phyloP scores from a whole-genome alignment of 1,284 basidiomycete species.

The Trichosporon asahii region DNA sequence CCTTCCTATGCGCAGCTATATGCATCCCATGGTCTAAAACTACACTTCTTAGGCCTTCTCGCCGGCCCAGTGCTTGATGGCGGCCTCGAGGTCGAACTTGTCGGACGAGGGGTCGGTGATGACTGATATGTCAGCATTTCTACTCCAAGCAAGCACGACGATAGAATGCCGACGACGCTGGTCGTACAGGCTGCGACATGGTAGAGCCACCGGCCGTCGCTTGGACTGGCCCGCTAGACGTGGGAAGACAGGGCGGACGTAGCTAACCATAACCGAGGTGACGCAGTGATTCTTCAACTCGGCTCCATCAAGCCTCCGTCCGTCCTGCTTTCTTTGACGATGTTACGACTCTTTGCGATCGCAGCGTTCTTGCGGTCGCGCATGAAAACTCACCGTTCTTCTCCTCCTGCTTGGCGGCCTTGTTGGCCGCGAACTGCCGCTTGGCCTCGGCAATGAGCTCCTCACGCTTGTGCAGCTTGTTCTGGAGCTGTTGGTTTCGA shows the following conservation, averaged over 20 bases:
- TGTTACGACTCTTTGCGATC: background rate
- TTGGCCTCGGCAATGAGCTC: constrained; percentile 80
- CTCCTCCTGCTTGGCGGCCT: constrained; percentile 50
- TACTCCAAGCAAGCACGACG: too few species aligned
- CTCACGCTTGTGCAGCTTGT: constrained; percentile 58
- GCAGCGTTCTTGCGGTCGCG: background rate
- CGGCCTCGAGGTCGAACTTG: constrained; percentile 92
- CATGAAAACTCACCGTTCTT: constrained; percentile 22
- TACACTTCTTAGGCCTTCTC: constrained; percentile 37
- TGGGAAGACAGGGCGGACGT: constrained; percentile 22
- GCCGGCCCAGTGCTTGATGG: constrained; percentile 57
- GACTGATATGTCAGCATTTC: constrained; percentile 55
- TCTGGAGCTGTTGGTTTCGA: constrained; percentile 11
- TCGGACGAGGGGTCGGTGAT: constrained; percentile 91
- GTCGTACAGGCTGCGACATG: background rate
- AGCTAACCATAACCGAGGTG: background rate
- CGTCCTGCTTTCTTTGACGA: background rate
- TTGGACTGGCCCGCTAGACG: background rate
- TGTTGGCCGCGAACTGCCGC: constrained; percentile 82
- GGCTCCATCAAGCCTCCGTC: background rate
- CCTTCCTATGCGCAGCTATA: constrained; percentile 10
- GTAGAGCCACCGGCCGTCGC: background rate
- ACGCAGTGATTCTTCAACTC: background rate
- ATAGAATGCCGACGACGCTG: background rate
- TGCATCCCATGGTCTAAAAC: constrained; percentile 11